Evolutionary conservation across 306 rosid genomes (phyloP).

Genomic region (Castanospermum australe): DNA sequence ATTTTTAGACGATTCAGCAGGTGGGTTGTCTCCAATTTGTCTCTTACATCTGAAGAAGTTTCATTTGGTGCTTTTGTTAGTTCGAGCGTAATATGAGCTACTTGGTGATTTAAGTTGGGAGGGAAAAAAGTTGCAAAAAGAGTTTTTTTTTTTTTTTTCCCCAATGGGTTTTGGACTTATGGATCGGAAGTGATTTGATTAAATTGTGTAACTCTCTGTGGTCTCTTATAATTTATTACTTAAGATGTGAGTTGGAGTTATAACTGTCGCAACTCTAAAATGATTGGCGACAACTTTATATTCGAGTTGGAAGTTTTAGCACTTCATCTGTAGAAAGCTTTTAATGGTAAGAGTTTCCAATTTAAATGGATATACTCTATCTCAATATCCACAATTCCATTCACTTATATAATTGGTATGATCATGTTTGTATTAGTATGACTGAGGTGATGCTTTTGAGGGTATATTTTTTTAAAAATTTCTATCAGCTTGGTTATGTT

Average conservation of each 20-base stretch:
- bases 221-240: neutral
- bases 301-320: neutral
- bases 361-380: neutral
- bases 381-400: neutral
- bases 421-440: constrained; percentile 1
- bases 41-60: constrained; percentile 3
- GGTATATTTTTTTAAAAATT: constrained; percentile 2
- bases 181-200: constrained; percentile 20
- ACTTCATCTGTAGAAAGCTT: neutral
- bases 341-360: neutral
- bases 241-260: constrained; percentile 1
- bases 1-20: constrained; percentile 30
- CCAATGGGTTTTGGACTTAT: neutral
- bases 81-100: constrained; percentile 21
- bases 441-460: neutral
- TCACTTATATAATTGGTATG: neutral
- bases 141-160: neutral
- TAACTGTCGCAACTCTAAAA: neutral
- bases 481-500: neutral
- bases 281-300: neutral
- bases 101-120: constrained; percentile 22
- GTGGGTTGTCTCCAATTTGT: constrained; percentile 20
- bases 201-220: neutral
- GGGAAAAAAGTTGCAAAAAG: neutral
- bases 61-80: constrained; percentile 21